Base-by-base conservation (phyloP, 2,329 filamentous ascomycete species). In the Fusarium dimerum region DNA sequence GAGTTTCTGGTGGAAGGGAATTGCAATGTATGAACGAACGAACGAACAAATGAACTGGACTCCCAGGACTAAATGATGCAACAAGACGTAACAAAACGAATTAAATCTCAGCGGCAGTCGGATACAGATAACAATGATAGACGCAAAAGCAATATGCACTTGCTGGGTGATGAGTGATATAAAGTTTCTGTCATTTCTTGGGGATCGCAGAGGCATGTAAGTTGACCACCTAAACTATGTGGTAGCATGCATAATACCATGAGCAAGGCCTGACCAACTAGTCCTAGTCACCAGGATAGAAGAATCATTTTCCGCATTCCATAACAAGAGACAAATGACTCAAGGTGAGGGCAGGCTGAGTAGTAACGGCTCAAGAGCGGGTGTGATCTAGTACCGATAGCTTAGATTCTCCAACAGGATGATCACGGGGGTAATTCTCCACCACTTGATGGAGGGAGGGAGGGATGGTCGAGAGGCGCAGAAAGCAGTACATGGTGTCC, bases 391-490 rank as follows among this genome's bases (percentile, higher is more conserved):
- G 47, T 59, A 55, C 48, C 47, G 40, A 59, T 15, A 36, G 13
- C 32, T 9, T 36, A 36, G 32, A 15, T 12, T 26, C 32, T 11
- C 10, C 13, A 36, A 36, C 32, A 36, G 32, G 55, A 61, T 36
- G 55, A 56, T 61, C 58, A 61, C 57, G 58, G 58, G 57, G 40
- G 46, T 29, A 45, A 47, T 34, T 48, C 40, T 56, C 52, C 51
- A 60, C 49, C 49, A 55, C 52, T 48, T 53, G 41, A 53, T 50
- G 57, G 51, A 42, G 36, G 55, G 55, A 20, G n/a, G 48, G 17
- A 16, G 9, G 41, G 41, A 12, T 9, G 18, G 18, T 9, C 17
- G 17, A 13, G 42, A 43, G 36, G 17, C 41, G 32, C 13, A 36
- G 32, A 36, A 15, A 12, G 12, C 50, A 50, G 46, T 36, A 48